Conservation (phyloP, 2,329 filamentous ascomycete genomes). For the Neopestalotiopsis sp. region DNA sequence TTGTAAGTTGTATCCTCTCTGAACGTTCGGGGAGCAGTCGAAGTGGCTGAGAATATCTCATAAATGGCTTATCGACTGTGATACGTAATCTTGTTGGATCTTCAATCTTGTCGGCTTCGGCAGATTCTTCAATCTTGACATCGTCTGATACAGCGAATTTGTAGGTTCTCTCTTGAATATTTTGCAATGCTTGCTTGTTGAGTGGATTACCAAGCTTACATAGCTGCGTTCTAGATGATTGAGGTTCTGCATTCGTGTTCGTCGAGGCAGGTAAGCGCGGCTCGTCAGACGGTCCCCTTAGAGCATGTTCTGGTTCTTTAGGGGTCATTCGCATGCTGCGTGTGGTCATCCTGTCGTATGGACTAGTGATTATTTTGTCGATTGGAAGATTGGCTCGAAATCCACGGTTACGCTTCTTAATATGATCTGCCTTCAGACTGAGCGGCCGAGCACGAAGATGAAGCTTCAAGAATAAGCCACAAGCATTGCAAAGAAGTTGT, state of each 20-base stretch:
- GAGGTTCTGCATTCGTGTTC: too few species aligned
- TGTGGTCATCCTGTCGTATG: too few species aligned
- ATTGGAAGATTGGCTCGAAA: conserved; percentile 70
- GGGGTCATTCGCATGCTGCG: not conserved
- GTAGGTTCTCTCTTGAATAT: not conserved
- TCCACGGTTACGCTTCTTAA: conserved; percentile 91
- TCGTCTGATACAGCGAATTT: not conserved
- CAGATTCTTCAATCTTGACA: not conserved
- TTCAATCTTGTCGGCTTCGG: not conserved
- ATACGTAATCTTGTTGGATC: not conserved
- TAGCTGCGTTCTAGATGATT: too few species aligned
- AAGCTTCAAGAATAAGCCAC: conserved; percentile 80
- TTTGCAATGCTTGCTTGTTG: not conserved
- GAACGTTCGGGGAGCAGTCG: too few species aligned
- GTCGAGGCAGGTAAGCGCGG: too few species aligned
- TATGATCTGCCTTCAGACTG: conserved; percentile 96
- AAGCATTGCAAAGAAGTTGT: conserved; percentile 97
- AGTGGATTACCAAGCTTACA: not conserved
- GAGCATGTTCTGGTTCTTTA: too few species aligned
- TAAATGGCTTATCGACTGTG: not conserved
- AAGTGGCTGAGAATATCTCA: not conserved
- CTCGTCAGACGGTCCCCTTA: too few species aligned
- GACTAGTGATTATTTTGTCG: conserved; percentile 61
- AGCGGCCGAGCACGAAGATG: conserved; percentile 74
- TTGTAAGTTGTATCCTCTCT: not conserved